Evolutionary conservation across 345 rosid genomes (phyloP), one percentile per base, ranked within the genome.

Genomic region (Syzygium grande): DNA sequence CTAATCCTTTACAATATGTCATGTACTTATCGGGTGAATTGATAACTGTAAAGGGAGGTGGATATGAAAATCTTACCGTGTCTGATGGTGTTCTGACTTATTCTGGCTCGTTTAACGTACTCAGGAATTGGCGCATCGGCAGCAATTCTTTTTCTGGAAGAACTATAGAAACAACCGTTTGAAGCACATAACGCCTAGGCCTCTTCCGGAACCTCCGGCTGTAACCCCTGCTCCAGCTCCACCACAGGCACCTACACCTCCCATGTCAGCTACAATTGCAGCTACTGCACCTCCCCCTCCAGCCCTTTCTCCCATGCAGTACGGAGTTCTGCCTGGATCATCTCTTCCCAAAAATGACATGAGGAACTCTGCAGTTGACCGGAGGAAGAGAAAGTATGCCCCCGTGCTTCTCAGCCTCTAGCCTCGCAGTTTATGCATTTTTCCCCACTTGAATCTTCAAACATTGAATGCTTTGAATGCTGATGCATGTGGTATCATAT

Each of bases 111-210:
- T 58, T 8, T 59, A 10, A 53, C 22, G 63, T 84, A 77, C 91
- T 30, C 89, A 98, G 99, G 99, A 98, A 89, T 87, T 97, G 94
- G 95, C 95, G 4, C 99, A 98, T 91, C 93, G 99, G 88, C 99
- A 97, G 91, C 99, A 98, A 89, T 98, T 98, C 93, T 98, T 93
- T 89, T 98, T 90, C 89, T 98, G 99, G 99, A 98, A 98, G 94
- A 98, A 98, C 93, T 94, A 98, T 87, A 93, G 98, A 89, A 98
- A 95, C 93, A 98, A 98, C 88, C 90, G 99, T 85, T 88, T 98
- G 92, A 97, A 95, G 89, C 99, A 97, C 95, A 97, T 98, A 87
- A 88, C 94, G 91, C 99, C 98, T 7, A 94, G 96, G 92, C 95
- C 97, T 85, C 98, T 95, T 91, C 98, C 98, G n/a, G 99, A 98